Conservation (phyloP, 768 basidiomycete genomes). For the Tricholoma hemisulphureum region DNA sequence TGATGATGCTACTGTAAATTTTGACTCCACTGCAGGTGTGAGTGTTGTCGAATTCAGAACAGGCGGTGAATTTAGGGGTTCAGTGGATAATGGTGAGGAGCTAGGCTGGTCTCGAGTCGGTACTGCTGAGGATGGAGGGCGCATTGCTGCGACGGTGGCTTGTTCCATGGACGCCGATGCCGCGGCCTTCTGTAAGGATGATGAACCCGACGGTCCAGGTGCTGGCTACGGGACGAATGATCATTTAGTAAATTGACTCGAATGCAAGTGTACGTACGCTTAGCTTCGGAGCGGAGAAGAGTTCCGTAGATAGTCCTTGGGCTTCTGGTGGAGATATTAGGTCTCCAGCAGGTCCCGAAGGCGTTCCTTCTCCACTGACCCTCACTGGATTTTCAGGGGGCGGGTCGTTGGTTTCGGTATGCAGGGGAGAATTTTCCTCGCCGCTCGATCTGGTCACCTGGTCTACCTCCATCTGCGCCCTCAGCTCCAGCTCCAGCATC, state of each 20-base stretch:
- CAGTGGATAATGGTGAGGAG: neutral
- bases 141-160: neutral
- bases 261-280: neutral
- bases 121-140: no score
- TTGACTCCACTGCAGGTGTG: neutral
- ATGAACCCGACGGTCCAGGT: neutral
- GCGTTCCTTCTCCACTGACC: slow-evolving; percentile 8
- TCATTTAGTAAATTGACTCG: neutral
- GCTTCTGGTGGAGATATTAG: neutral
- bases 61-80: neutral
- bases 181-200: neutral
- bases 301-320: neutral
- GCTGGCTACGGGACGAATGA: neutral
- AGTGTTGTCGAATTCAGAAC: neutral
- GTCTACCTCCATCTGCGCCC: slow-evolving; percentile 6
- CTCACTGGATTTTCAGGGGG: slow-evolving; percentile 8
- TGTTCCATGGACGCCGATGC: neutral
- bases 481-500: slow-evolving; percentile 23
- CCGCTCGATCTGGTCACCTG: neutral
- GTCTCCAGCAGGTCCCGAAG: slow-evolving; percentile 1
- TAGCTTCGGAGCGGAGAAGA: neutral
- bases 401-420: neutral
- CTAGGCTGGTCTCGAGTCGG: no score
- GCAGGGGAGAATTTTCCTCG: neutral
- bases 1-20: neutral